phyloP scores from a whole-genome alignment of 1,284 basidiomycete species.

The Takashimella koratensis region DNA sequence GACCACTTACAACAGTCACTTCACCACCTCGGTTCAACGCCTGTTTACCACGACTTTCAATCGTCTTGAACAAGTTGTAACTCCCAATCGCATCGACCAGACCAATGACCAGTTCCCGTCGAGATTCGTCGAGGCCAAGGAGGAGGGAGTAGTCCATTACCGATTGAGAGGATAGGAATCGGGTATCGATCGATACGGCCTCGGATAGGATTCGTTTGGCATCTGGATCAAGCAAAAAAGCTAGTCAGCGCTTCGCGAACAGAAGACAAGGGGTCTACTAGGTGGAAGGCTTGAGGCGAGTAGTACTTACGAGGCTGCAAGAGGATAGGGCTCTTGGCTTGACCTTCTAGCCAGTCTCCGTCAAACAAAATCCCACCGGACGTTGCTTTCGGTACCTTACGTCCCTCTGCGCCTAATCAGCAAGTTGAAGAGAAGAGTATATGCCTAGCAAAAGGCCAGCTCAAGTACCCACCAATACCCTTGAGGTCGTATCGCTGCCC shows the following conservation, averaged over 20 bases:
- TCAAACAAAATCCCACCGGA: constrained; percentile 56
- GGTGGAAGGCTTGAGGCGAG: no score
- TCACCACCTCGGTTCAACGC: constrained; percentile 34
- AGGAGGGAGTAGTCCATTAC: constrained; percentile 78
- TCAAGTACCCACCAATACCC: constrained; percentile 61
- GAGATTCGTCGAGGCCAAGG: constrained; percentile 57
- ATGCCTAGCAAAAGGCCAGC: neutral
- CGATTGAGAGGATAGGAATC: constrained; percentile 66
- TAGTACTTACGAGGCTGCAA: constrained; percentile 55
- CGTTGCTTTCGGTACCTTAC: constrained; percentile 27
- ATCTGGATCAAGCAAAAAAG: constrained; percentile 33
- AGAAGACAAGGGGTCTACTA: no score
- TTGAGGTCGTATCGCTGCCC: constrained; percentile 71
- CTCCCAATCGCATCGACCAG: constrained; percentile 72
- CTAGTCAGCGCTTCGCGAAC: neutral
- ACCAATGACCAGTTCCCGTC: constrained; percentile 65
- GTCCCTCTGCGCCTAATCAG: constrained; percentile 32
- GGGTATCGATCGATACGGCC: constrained; percentile 64
- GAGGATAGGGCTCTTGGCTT: constrained; percentile 61
- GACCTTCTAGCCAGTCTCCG: constrained; percentile 75
- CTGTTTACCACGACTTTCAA: constrained; percentile 34
- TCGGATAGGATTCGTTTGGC: constrained; percentile 65
- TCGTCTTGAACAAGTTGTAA: constrained; percentile 36
- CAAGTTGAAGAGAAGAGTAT: no score
- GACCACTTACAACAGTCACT: constrained; percentile 31